Percentiles rank a stretch among this genome's conserved stretches.
phyloP scores from a whole-genome alignment of 768 basidiomycete genomes.

The Tremella fuciformis region DNA sequence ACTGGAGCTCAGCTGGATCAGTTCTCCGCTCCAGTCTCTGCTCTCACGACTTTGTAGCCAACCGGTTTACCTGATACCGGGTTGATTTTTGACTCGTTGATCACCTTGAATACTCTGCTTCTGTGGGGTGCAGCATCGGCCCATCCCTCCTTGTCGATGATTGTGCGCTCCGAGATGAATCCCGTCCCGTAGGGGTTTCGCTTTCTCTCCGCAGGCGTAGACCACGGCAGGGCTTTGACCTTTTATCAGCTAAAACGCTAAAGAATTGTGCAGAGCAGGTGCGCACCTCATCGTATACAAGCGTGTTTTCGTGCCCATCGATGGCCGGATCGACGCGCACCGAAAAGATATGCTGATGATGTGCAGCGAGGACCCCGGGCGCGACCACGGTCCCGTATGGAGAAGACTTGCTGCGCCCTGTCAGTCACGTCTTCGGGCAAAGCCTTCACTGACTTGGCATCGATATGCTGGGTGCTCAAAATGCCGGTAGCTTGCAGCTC shows the following conservation, averaged over 20 bases:
- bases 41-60: constrained; percentile 42
- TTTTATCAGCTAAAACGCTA: constrained; percentile 35
- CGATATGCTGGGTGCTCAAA: constrained; percentile 34
- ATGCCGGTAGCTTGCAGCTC: constrained; percentile 49
- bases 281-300: too few relatives aligned
- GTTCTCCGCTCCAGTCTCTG: constrained; percentile 13
- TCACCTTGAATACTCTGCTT: constrained; percentile 36
- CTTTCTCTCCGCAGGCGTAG: constrained; percentile 10
- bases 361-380: constrained; percentile 36
- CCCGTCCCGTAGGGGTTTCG: constrained; percentile 30
- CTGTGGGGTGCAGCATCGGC: constrained; percentile 39
- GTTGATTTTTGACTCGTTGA: constrained; percentile 41
- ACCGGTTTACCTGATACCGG: constrained; percentile 30
- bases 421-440: too few relatives aligned
- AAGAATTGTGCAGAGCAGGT: constrained; percentile 7
- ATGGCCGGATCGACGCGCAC: constrained; percentile 41
- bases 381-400: constrained; percentile 39
- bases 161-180: constrained; percentile 28
- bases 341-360: constrained; percentile 42
- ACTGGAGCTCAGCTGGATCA: too few relatives aligned
- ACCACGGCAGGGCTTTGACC: constrained; percentile 33
- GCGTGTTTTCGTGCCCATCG: constrained; percentile 10
- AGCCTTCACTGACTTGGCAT: constrained; percentile 9
- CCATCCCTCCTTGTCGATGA: constrained; percentile 29
- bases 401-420: constrained; percentile 22